phyloP scores from a whole-genome alignment of 1,284 basidiomycete genomes.

The Neolentinus lepideus region DNA sequence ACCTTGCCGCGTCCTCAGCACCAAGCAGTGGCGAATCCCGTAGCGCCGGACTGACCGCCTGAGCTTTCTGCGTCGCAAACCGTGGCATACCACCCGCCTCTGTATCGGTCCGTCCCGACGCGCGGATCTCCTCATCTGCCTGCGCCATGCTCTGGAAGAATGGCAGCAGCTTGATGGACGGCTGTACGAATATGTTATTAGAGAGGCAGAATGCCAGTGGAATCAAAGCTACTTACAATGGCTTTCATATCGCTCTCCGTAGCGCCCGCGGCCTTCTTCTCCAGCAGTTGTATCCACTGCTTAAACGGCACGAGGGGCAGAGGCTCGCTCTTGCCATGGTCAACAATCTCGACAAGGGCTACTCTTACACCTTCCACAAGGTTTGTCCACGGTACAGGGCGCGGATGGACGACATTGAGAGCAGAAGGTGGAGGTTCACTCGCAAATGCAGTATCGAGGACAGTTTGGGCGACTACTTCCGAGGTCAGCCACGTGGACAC shows the following conservation, averaged over 20 bases:
- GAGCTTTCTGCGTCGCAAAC: slow-evolving; percentile 9
- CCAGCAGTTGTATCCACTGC: background rate
- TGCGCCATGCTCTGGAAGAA: slow-evolving; percentile 6
- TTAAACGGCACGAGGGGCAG: background rate
- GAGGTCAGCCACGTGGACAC: slow-evolving; percentile 10
- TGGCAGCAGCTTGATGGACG: slow-evolving; percentile 12
- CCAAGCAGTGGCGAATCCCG: slow-evolving; percentile 5
- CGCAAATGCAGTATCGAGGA: slow-evolving; percentile 8
- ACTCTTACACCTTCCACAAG: background rate
- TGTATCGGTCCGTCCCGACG: background rate
- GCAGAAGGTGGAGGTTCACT: slow-evolving; percentile 6
- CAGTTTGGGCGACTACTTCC: slow-evolving; percentile 7
- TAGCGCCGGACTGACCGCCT: slow-evolving; percentile 8
- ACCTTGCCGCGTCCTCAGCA: slow-evolving; percentile 8
- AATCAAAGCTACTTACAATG: background rate
- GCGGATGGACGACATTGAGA: slow-evolving; percentile 6
- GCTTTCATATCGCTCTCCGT: background rate
- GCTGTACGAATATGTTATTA: slow-evolving; percentile 5
- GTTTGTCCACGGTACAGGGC: background rate
- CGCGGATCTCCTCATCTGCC: background rate
- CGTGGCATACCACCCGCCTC: slow-evolving; percentile 11
- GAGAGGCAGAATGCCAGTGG: too few relatives aligned
- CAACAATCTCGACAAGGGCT: background rate
- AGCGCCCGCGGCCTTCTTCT: background rate
- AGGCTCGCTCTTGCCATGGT: background rate